A percentile compares a stretch with the other conserved stretches of the same genome.
Conservation (phyloP, 2,329 filamentous ascomycete genomes). For the Parastagonospora nodorum region DNA sequence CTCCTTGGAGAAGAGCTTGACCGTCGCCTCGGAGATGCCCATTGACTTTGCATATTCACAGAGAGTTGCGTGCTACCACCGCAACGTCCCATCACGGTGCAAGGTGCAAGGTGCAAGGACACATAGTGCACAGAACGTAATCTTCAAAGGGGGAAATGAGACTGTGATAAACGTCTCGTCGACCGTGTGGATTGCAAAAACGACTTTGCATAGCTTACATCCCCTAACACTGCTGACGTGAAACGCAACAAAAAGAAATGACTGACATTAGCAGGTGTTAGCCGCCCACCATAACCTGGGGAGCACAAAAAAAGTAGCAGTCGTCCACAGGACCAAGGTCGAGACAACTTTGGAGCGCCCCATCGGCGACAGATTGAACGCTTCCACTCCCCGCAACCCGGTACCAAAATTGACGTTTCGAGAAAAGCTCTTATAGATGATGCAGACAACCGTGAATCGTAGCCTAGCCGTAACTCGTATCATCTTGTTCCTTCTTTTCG, state of each 20-base stretch:
- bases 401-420: conserved; percentile 18
- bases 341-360: conserved; percentile 4
- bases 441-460: conserved; percentile 29
- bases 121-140: too few relatives aligned
- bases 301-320: conserved; percentile 5
- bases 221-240: conserved; percentile 24
- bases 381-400: conserved; percentile 15
- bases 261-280: conserved; percentile 30
- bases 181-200: conserved; percentile 16
- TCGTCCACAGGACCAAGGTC: conserved; percentile 21
- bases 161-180: conserved; percentile 2
- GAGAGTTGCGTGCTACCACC: too few relatives aligned
- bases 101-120: too few relatives aligned
- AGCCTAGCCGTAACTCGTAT: conserved; percentile 31
- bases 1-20: too few relatives aligned
- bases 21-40: too few relatives aligned
- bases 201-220: conserved; percentile 28
- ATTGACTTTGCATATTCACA: too few relatives aligned
- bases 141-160: background rate
- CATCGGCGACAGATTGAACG: conserved; percentile 3
- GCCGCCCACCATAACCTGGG: conserved; percentile 9
- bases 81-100: background rate
- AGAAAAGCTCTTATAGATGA: conserved; percentile 17
- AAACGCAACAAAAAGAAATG: conserved; percentile 33
- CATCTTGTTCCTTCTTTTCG: conserved; percentile 17